phyloP scores from a whole-genome alignment of 768 basidiomycete species.

The Mycena polygramma region DNA sequence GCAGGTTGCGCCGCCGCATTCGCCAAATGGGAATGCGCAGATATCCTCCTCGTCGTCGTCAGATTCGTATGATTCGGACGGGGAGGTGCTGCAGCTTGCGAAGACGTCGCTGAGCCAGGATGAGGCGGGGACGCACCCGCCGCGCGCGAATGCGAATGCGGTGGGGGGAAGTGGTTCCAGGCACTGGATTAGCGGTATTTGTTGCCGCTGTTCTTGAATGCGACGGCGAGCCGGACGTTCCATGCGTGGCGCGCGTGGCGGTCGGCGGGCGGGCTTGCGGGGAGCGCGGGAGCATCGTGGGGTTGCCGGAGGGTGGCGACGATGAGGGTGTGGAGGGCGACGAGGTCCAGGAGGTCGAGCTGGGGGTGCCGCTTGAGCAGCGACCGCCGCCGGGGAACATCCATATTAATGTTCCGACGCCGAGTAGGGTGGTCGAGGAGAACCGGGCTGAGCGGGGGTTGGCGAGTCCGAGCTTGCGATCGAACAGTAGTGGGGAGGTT shows the following conservation, averaged over 20 bases:
- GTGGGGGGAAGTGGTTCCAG: conserved; percentile 98
- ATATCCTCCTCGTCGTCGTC: conserved; percentile 81
- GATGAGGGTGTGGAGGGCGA: conserved; percentile 46
- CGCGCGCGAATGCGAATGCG: conserved; percentile 43
- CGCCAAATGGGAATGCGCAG: conserved; percentile 44
- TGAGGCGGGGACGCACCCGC: conserved; percentile 38
- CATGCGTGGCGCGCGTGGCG: conserved; percentile 81
- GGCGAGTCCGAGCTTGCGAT: conserved; percentile 71
- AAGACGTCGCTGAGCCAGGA: conserved; percentile 55
- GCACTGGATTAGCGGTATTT: conserved; percentile 94
- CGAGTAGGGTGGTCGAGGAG: conserved; percentile 50
- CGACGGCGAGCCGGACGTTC: conserved; percentile 89
- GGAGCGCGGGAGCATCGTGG: conserved; percentile 38
- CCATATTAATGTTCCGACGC: conserved; percentile 10
- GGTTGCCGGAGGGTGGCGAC: conserved; percentile 54
- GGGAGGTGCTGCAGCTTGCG: conserved; percentile 85
- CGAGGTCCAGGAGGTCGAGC: conserved; percentile 38
- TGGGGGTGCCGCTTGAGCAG: conserved; percentile 45
- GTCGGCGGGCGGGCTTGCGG: conserved; percentile 49
- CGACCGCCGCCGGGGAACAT: conserved; percentile 54
- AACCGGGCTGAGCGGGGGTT: conserved; percentile 75
- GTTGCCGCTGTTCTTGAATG: conserved; percentile 92
- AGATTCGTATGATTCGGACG: conserved; percentile 82
- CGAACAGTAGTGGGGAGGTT: conserved; percentile 34
- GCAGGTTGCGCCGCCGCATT: conserved; percentile 37